Base-by-base conservation (phyloP, 768 basidiomycete species). In the Hygrocybe punicea region DNA sequence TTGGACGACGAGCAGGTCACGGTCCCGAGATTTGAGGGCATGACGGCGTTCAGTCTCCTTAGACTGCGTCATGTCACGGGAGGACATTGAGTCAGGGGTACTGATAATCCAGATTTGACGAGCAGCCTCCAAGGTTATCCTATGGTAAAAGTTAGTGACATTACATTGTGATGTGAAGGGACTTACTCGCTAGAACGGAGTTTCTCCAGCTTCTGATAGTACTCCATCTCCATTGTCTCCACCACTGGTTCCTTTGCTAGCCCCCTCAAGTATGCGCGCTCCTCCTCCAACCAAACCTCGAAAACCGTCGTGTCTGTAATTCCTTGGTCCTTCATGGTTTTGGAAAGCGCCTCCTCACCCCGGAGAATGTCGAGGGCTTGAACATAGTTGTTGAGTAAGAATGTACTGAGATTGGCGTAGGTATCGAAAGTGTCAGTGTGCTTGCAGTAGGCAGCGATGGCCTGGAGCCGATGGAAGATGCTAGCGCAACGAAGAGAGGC, bases 381-480 rank as follows among this genome's bases (percentile, higher is more conserved):
- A 29, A 56, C 19, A 44, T 70, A 71, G 57, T 71, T 69, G 35
- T 67, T 59, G 24, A 53, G 25, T 11, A 71, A 16, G 40, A 67
- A 59, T 51, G 24, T 58, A 67, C 67, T 65, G 5, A 68, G 59
- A 39, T 57, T 64, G 29, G 51, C 54, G 47, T 63, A 69, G 16
- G 60, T 68, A 19, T 70, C 67, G 46, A 61, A 61, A 40, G 44
- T 44, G 33, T 63, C 63, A 4, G 37, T 60, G 25, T 64, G 57
- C 6, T 33, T 7, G 16, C 58, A 35, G 35, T 40, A 63, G 45
- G 55, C 54, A 10, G 48, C 52, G 46, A 70, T 70, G 3, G 37
- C 36, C 54, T 66, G 69, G 13, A 53, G 58, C 11, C 58, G 58
- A 50, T 68, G 67, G 37, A 65, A 71, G 6, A 16, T 17, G 17